Evolutionary conservation across 2,329 filamentous ascomycete species (phyloP).

Genomic region (Claviceps sorghi): DNA sequence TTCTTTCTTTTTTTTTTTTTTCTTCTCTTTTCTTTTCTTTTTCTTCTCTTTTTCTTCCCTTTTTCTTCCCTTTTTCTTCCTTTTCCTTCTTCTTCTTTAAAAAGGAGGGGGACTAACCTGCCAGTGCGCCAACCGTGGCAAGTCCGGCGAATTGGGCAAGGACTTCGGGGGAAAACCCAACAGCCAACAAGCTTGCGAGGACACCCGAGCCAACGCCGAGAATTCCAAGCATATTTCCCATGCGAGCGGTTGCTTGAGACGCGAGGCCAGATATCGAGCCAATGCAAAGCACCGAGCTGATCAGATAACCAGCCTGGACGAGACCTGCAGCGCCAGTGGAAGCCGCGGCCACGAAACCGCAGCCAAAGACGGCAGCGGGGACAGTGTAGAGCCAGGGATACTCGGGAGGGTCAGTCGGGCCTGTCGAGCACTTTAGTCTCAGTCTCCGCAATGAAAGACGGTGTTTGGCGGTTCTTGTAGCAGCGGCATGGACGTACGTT

Average conservation of each 20-base stretch:
- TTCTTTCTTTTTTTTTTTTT: too few species aligned
- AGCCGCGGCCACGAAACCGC: conserved; percentile 66
- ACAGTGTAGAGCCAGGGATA: conserved; percentile 79
- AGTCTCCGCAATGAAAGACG: conserved; percentile 3
- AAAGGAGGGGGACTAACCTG: conserved; percentile 27
- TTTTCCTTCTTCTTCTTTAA: too few species aligned
- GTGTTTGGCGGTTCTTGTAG: background rate
- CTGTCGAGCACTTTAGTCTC: conserved; percentile 16
- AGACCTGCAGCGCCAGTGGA: conserved; percentile 71
- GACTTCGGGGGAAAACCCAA: conserved; percentile 65
- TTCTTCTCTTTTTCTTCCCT: too few species aligned
- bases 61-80: too few species aligned
- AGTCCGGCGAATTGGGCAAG: conserved; percentile 67
- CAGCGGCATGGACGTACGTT: conserved; percentile 30
- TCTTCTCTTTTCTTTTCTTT: too few species aligned
- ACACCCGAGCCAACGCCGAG: conserved; percentile 74
- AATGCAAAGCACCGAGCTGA: conserved; percentile 74
- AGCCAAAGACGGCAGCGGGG: conserved; percentile 62
- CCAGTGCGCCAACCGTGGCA: conserved; percentile 54
- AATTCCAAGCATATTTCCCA: conserved; percentile 76
- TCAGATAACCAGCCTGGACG: conserved; percentile 75
- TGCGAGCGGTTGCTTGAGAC: conserved; percentile 67
- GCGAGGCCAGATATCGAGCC: conserved; percentile 69
- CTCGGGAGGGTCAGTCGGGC: conserved; percentile 72
- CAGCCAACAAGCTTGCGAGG: conserved; percentile 65